Conservation (phyloP, 2,329 filamentous ascomycete genomes). For the Hypoxylon sp. region DNA sequence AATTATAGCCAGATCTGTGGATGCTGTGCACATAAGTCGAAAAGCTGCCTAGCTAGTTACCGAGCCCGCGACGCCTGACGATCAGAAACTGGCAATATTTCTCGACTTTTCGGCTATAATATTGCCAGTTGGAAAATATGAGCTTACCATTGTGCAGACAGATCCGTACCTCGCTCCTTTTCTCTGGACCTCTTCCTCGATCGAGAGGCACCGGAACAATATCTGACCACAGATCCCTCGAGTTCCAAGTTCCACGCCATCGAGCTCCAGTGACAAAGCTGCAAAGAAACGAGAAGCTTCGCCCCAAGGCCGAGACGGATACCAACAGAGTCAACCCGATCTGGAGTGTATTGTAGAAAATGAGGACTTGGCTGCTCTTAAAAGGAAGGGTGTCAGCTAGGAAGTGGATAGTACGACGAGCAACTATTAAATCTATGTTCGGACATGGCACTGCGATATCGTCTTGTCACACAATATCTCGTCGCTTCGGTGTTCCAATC, state of each 20-base stretch:
- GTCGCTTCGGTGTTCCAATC: neutral
- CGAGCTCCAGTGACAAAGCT: neutral
- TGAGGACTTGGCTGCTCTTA: neutral
- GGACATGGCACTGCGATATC: neutral
- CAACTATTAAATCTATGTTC: neutral
- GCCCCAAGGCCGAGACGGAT: neutral
- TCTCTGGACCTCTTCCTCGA: neutral
- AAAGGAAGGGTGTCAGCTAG: neutral
- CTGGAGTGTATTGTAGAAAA: no score
- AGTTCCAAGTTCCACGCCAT: neutral
- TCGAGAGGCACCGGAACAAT: neutral
- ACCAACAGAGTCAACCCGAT: neutral
- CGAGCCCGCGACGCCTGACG: neutral
- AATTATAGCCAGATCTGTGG: no score
- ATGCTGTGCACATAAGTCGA: no score
- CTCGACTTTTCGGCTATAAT: neutral
- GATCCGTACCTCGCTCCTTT: neutral
- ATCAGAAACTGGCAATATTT: neutral
- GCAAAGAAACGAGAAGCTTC: neutral
- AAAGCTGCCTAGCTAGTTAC: no score
- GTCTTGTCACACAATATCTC: neutral
- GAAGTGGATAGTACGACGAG: neutral
- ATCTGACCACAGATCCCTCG: no score
- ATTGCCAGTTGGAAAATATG: neutral
- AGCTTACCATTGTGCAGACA: neutral